phyloP scores from a whole-genome alignment of 495 filamentous ascomycete genomes.

The Opeltia flavorubescens region DNA sequence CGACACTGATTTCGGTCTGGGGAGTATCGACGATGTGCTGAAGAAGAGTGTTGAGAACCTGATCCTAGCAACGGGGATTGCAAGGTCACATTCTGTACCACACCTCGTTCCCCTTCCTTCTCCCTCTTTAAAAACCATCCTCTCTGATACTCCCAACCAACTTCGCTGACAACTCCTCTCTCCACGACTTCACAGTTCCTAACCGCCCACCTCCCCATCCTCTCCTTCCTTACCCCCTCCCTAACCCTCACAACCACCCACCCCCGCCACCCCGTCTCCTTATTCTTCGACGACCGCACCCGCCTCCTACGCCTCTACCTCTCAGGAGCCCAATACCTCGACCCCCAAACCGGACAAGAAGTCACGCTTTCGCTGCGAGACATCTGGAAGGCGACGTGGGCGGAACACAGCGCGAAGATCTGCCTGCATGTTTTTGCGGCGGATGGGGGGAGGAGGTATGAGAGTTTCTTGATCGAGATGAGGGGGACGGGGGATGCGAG shows the following conservation, averaged over 20 bases:
- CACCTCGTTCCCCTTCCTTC: too few relatives aligned
- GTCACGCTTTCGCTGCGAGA: conserved; percentile 14
- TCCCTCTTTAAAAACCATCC: neutral
- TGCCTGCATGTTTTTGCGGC: neutral
- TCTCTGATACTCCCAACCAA: too few relatives aligned
- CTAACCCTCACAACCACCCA: neutral
- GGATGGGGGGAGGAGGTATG: neutral
- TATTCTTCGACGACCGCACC: neutral
- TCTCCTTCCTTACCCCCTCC: neutral
- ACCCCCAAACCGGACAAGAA: neutral
- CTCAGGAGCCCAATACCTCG: too few relatives aligned
- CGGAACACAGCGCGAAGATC: neutral
- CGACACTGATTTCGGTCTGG: neutral
- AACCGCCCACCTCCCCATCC: neutral
- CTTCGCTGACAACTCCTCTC: too few relatives aligned
- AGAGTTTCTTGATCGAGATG: neutral
- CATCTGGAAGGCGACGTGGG: conserved; percentile 1
- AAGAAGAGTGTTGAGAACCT: neutral
- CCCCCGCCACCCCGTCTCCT: neutral
- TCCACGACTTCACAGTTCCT: neutral
- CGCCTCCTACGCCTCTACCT: neutral
- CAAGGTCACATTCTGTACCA: neutral
- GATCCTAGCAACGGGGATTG: neutral
- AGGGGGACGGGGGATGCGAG: neutral
- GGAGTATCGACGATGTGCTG: neutral